Conservation (phyloP, 768 basidiomycete species). For the Suillus placidus region DNA sequence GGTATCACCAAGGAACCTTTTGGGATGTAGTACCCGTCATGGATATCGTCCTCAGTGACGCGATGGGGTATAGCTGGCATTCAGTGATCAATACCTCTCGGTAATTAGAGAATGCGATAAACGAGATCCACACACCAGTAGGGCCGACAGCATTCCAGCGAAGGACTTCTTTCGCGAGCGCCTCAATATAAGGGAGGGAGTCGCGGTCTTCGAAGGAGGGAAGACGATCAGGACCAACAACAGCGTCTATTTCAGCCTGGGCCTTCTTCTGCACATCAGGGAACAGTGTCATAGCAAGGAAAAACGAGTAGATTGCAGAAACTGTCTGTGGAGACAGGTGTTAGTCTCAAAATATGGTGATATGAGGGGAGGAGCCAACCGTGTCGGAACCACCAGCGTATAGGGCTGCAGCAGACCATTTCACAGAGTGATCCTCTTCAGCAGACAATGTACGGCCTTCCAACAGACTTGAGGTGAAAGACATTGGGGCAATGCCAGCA, state of each 20-base stretch:
- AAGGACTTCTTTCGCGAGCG: slow-evolving; percentile 59
- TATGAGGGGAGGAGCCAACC: not conserved
- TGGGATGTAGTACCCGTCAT: slow-evolving; percentile 64
- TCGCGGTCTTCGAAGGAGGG: slow-evolving; percentile 62
- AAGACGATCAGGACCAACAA: slow-evolving; percentile 60
- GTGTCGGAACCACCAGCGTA: slow-evolving; percentile 25
- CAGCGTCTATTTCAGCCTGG: slow-evolving; percentile 61
- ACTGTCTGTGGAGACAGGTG: not conserved
- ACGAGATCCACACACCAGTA: slow-evolving; percentile 42
- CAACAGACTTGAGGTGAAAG: slow-evolving; percentile 61
- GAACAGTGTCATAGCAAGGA: slow-evolving; percentile 9
- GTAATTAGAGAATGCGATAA: slow-evolving; percentile 36
- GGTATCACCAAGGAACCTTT: slow-evolving; percentile 38
- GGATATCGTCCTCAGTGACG: slow-evolving; percentile 58
- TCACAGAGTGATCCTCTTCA: slow-evolving; percentile 61
- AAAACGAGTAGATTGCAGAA: slow-evolving; percentile 17
- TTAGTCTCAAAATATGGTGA: not conserved
- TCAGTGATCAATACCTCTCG: slow-evolving; percentile 13
- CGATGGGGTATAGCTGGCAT: slow-evolving; percentile 45
- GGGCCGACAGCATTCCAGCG: slow-evolving; percentile 46
- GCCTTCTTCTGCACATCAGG: slow-evolving; percentile 57
- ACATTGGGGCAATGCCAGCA: slow-evolving; percentile 48
- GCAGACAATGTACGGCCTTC: slow-evolving; percentile 50
- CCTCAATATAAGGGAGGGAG: slow-evolving; percentile 60
- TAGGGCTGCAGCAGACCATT: slow-evolving; percentile 53